A percentile compares a stretch with the other conserved stretches of the same genome.
Evolutionary conservation across 1,139 yeast genomes (phyloP).

Genomic region (Fermentozyma sake): DNA sequence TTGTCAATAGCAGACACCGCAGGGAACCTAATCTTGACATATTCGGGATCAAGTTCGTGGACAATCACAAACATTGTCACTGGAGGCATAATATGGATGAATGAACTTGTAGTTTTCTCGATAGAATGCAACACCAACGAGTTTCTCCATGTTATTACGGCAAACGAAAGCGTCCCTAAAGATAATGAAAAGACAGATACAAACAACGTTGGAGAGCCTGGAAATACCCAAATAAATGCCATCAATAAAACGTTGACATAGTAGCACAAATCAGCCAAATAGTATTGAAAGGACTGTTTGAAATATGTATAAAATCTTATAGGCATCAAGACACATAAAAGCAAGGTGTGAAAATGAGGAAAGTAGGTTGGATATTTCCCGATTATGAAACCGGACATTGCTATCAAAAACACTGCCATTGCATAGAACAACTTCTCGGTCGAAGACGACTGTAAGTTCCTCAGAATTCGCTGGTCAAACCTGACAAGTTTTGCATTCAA

Average conservation of each 20-base stretch:
- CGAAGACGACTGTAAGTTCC: conserved; percentile 48
- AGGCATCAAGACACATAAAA: conserved; percentile 70
- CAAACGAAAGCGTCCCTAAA: conserved; percentile 87
- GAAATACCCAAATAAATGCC: conserved; percentile 77
- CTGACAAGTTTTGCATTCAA: conserved; percentile 41
- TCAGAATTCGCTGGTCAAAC: conserved; percentile 55
- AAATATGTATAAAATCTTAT: conserved; percentile 80
- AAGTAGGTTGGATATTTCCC: conserved; percentile 76
- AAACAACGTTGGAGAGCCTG: conserved; percentile 66
- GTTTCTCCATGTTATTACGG: conserved; percentile 94
- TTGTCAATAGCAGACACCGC: conserved; percentile 66
- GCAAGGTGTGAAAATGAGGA: conserved; percentile 67
- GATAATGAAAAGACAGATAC: conserved; percentile 82
- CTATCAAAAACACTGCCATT: conserved; percentile 61
- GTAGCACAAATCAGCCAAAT: conserved; percentile 89
- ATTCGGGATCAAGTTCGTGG: conserved; percentile 65
- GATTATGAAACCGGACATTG: conserved; percentile 68
- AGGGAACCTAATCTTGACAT: conserved; percentile 59
- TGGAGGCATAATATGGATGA: conserved; percentile 90
- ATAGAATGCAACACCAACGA: conserved; percentile 87
- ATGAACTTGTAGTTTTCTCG: conserved; percentile 90
- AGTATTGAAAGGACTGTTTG: conserved; percentile 76
- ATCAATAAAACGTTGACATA: conserved; percentile 74
- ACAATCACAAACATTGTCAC: conserved; percentile 82
- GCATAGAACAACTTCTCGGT: conserved; percentile 86